Conservation (phyloP, 495 filamentous ascomycete genomes). For the Penicillium coprophilum region DNA sequence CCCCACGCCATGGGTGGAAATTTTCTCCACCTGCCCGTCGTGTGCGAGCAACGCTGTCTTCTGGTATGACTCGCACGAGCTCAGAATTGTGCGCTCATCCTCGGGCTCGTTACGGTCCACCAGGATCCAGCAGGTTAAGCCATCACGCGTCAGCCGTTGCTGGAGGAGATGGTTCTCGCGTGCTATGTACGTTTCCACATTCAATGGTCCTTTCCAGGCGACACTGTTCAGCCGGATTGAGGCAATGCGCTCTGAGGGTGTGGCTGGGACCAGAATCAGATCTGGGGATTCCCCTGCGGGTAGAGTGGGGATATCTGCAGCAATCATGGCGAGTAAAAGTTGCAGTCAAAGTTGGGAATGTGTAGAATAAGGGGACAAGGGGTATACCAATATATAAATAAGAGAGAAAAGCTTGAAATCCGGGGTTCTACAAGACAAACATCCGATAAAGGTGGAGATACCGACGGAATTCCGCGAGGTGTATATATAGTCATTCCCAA, state of each 20-base stretch:
- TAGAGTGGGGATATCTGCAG: slow-evolving; percentile 39
- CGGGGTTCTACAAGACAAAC: slow-evolving; percentile 23
- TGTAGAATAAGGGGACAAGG: background rate
- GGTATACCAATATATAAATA: too few relatives aligned
- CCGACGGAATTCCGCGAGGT: slow-evolving; percentile 10
- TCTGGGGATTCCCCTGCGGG: slow-evolving; percentile 59
- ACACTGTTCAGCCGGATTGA: slow-evolving; percentile 67
- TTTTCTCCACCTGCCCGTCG: slow-evolving; percentile 55
- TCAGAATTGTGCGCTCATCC: slow-evolving; percentile 61
- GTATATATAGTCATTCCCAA: background rate
- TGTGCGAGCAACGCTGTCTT: slow-evolving; percentile 67
- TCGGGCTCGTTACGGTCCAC: slow-evolving; percentile 55
- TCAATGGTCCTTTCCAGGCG: slow-evolving; percentile 70
- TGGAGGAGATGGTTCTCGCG: slow-evolving; percentile 71
- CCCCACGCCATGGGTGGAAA: slow-evolving; percentile 75
- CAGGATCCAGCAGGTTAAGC: slow-evolving; percentile 84
- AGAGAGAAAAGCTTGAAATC: slow-evolving; percentile 21
- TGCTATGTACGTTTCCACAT: slow-evolving; percentile 66
- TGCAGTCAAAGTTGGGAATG: background rate
- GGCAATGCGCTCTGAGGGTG: slow-evolving; percentile 58
- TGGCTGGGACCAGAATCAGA: slow-evolving; percentile 67
- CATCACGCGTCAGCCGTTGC: slow-evolving; percentile 67
- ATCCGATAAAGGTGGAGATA: background rate
- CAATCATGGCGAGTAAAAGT: slow-evolving; percentile 36
- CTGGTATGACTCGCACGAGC: slow-evolving; percentile 78